Evolutionary conservation across 1,139 yeast species (phyloP), one percentile per base, ranked within the genome.

Genomic region (Candida tetrigidarum): DNA sequence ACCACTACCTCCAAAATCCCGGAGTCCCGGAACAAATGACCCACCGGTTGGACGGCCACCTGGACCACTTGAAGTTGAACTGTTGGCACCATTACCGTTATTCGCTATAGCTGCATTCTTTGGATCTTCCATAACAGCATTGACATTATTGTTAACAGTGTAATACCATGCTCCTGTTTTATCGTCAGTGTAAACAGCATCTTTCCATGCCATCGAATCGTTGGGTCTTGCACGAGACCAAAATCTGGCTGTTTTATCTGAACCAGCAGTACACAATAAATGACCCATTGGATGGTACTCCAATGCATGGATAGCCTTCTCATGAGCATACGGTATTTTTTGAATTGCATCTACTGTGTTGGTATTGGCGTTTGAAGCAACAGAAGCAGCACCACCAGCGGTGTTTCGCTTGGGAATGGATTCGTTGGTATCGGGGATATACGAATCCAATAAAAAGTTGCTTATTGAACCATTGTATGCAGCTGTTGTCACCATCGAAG

Each of bases 231-330:
- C 87, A 43, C 99, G 76, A 28, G 93, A 84, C 99, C 99, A 93
- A 67, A 93, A 89, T 50, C 97, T 71, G n/a, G 96, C 90, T 10
- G 95, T 83, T 60, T 95, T 81, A 65, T 93, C 99, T 48, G 95
- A 91, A 22, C 97, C 93, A 0, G 97, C 98, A 12, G 97, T 84
- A 49, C 96, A 86, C 39, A 93, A 73, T 44, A 92, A 72, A 65
- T 93, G 98, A 2, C 99, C 99, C 57, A 89, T 73, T 3, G 98
- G 98, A 66, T 92, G 97, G 60, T 91, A 93, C 54, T 92, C 95
- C 50, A 93, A 66, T 2, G 96, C 82, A 67, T 93, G 91, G 42
- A 93, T 84, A 3, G 97, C 95, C 67, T 88, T 87, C 59, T 92
- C 97, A 62, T 93, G 99, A 0, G 98, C 99, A 64, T 80, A 85